These are phyloP conservation scores for Codiaeum variegatum DNA, from an alignment of 441 rosid species.

Conservation along the genomic window DNA sequence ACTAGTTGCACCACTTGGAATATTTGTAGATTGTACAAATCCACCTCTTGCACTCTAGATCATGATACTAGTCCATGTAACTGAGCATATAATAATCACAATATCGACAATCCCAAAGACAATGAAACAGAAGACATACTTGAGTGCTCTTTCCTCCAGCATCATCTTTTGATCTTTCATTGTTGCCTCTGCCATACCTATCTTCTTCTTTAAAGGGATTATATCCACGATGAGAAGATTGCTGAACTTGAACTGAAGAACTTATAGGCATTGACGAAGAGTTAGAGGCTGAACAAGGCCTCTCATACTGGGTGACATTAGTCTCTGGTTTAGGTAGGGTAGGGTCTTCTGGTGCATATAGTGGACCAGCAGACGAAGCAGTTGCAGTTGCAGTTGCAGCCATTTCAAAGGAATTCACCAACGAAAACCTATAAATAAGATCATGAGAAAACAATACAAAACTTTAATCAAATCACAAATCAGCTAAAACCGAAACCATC, in stretches of 20 bases:
- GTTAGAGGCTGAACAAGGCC: conserved; percentile 42
- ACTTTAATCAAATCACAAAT: background rate
- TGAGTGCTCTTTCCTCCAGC: conserved; percentile 39
- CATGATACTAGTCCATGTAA: background rate
- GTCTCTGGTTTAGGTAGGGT: conserved; percentile 88
- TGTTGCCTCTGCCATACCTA: conserved; percentile 33
- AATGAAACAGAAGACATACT: conserved; percentile 32
- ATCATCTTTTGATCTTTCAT: conserved; percentile 36
- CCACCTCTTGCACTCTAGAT: conserved; percentile 42
- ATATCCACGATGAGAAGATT: conserved; percentile 34
- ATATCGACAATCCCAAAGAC: too few species aligned
- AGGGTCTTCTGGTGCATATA: conserved; percentile 89
- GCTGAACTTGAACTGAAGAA: conserved; percentile 59
- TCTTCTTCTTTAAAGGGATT: conserved; percentile 52
- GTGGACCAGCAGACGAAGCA: conserved; percentile 47
- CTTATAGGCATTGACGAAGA: conserved; percentile 33
- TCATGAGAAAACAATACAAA: background rate
- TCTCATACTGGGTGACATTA: conserved; percentile 84
- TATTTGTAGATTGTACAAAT: conserved; percentile 36
- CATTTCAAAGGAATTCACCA: conserved; percentile 32
- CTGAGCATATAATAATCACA: background rate
- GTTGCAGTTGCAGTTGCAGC: conserved; percentile 75
- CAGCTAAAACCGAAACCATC: background rate
- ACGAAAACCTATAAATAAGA: conserved; percentile 7
- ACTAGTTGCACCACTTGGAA: conserved; percentile 39